Evolutionary conservation across 176 grass and related monocot genomes (phyloP), one percentile per base, ranked within the genome.

Genomic region (Poa annua): DNA sequence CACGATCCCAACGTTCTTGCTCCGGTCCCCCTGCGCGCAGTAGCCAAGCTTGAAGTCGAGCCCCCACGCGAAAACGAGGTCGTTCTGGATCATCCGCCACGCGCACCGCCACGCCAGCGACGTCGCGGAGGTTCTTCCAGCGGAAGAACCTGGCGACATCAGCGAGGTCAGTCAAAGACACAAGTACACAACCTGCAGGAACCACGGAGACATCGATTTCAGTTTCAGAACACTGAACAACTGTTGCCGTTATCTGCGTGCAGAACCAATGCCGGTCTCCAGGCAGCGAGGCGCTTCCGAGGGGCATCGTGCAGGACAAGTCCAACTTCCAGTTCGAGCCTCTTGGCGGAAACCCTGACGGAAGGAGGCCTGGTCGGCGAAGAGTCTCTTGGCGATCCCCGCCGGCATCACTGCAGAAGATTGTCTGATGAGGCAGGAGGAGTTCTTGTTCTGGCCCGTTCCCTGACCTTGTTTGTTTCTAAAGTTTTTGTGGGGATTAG

Each of bases 51-150:
- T 96, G 85, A 79, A 90, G 75, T 99, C 96, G 35, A 99, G 86
- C 6, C 96, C 96, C 96, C 96, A 99, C 0, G 89, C 96, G 44
- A 92, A 86, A 81, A 99, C 88, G 80, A 99, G 85, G 85, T 99
- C 96, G 86, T 95, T 94, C 96, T 99, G 92, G 86, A 97, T 85
- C 88, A 97, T 91, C 83, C 86, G 88, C 95, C 95, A 97, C 53
- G 79, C 79, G 62, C 95, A 97, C 15, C 86, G 86, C 95, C 95
- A 97, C 16, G 95, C 5, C 20, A 24, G 13, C 3, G 57, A 9
- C 26, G 61, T 33, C 13, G 13, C 61, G 26, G 61, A 64, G 61
- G 15, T 0, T 44, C 70, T 22, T 17, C 44, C 3, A 7, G 22
- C 14, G 8, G 74, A 80, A 66, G 66, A 83, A 67, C 39, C 80